These are phyloP conservation scores for Sporobolomyces phaffii DNA, from an alignment of 768 basidiomycete species.

Conservation along the genomic window DNA sequence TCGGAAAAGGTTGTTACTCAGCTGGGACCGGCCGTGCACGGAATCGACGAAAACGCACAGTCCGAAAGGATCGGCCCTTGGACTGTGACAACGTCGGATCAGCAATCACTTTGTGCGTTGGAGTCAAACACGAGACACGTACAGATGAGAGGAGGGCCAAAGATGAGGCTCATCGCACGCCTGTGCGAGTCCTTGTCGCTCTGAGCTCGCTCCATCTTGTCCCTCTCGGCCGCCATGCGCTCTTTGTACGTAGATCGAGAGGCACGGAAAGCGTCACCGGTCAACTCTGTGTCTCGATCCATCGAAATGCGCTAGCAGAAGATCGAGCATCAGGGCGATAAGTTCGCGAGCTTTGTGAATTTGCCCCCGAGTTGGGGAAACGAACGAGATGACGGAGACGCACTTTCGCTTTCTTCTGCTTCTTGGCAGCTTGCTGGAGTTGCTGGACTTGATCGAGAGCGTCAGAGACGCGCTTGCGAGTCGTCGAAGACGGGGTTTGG, in stretches of 20 bases:
- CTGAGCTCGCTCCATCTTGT: slow-evolving; percentile 1
- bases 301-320: slow-evolving; percentile 16
- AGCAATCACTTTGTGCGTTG: not conserved
- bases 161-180: slow-evolving; percentile 25
- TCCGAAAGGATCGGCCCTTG: slow-evolving; percentile 1
- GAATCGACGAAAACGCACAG: not conserved
- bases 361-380: too few relatives aligned
- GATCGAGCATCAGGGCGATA: too few relatives aligned
- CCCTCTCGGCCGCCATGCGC: slow-evolving; percentile 19
- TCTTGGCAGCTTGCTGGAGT: not conserved
- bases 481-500: slow-evolving; percentile 14
- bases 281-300: slow-evolving; percentile 18
- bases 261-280: slow-evolving; percentile 2
- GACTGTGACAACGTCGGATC: not conserved
- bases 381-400: too few relatives aligned
- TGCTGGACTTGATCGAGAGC: slow-evolving; percentile 5
- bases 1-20: not conserved
- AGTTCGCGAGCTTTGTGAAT: too few relatives aligned
- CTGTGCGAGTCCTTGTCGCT: slow-evolving; percentile 12
- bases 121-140: too few relatives aligned
- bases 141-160: slow-evolving; percentile 16
- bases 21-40: not conserved
- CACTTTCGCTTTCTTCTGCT: slow-evolving; percentile 23
- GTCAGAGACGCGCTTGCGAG: slow-evolving; percentile 22
- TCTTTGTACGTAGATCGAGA: slow-evolving; percentile 20